Evolutionary conservation across 176 grass and related monocot species (phyloP), one percentile per base, ranked within the genome.

Genomic region (Puya raimondii): DNA sequence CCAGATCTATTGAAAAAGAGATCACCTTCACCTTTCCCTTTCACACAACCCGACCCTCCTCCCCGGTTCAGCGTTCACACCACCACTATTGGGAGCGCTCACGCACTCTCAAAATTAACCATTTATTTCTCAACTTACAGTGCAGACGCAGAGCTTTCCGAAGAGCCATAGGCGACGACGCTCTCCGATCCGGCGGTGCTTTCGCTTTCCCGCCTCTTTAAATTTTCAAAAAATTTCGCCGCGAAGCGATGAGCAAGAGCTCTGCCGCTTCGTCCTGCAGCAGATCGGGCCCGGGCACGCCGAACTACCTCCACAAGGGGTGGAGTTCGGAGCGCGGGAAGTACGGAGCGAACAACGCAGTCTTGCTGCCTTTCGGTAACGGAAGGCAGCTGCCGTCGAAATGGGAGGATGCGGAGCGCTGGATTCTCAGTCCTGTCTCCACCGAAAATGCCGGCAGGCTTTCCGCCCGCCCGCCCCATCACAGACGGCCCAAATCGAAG

Each of bases 381-480:
- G 95, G 95, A 21, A 84, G 89, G 57, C 82, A 88, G 80, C 81
- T 99, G 69, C 95, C 95, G 25, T 99, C 95, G 1, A 99, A 99
- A 76, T 99, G 95, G 95, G 95, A 99, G 85, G 95, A 99, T 59
- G 95, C 95, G 0, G 95, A 99, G 82, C 93, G 90, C 77, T 99
- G 95, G 95, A 99, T 99, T 53, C 73, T 94, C 3, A 99, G 95
- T 47, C 95, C 95, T 0, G 80, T 94, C 10, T 87, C 92, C 13
- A 82, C 78, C 0, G 88, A 96, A 70, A 83, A 72, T 50, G 42
- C 79, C 1, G 87, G 87, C 33, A 85, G 87, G 61, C 82, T 85
- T 49, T 86, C 87, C 1, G 85, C 75, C 2, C 95, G 78, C 0
- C 85, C 73, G 26, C 78, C 87, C 13, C 90, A 99, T 54, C 90